Evolutionary conservation across 2,329 filamentous ascomycete species (phyloP).

Genomic region (Podosphaera leucotricha): DNA sequence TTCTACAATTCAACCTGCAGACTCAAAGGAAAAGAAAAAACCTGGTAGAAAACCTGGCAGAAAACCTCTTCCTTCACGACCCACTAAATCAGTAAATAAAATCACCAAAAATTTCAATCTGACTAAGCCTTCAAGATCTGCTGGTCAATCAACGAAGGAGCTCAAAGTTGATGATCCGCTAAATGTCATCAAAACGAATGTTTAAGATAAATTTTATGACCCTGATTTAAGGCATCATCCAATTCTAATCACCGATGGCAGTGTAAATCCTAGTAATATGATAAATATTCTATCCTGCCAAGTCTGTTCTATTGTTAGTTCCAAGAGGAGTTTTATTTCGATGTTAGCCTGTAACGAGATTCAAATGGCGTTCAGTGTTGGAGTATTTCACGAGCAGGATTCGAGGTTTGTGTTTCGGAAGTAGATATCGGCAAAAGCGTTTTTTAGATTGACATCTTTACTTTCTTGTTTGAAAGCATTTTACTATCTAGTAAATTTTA

Average conservation of each 20-base stretch:
- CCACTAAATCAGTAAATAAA: slow-evolving; percentile 6
- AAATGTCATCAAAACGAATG: neutral
- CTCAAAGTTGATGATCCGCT: neutral
- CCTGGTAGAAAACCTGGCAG: slow-evolving; percentile 11
- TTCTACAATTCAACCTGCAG: slow-evolving; percentile 3
- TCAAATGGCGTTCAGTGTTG: too few species aligned
- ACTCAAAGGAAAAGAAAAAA: slow-evolving; percentile 5
- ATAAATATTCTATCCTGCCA: neutral
- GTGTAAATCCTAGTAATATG: neutral
- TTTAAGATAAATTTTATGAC: too few species aligned
- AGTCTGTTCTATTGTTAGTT: neutral
- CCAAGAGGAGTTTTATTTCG: neutral
- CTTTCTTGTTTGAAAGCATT: too few species aligned
- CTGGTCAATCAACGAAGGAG: slow-evolving; percentile 1
- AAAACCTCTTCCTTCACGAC: slow-evolving; percentile 9
- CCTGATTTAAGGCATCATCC: too few species aligned
- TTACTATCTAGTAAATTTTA: too few species aligned
- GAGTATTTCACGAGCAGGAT: too few species aligned
- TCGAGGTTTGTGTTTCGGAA: too few species aligned
- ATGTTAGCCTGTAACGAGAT: too few species aligned
- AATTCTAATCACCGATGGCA: too few species aligned
- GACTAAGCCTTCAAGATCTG: slow-evolving; percentile 9
- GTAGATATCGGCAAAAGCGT: too few species aligned
- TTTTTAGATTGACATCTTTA: too few species aligned
- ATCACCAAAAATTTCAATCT: slow-evolving; percentile 11